phyloP scores from a whole-genome alignment of 148 eudicot species.

The Chenopodium album region DNA sequence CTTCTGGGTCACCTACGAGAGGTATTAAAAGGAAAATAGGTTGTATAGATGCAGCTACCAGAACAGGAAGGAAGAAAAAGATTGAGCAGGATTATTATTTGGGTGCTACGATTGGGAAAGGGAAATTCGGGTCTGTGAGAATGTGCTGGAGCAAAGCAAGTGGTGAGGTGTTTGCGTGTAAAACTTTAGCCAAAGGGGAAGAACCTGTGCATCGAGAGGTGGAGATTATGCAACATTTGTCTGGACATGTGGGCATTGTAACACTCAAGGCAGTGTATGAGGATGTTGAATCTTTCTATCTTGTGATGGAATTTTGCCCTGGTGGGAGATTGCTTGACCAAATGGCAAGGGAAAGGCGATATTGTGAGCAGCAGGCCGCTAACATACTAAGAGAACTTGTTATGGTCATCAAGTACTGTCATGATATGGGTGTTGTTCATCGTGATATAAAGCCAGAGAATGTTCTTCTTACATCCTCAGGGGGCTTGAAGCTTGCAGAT shows the following conservation, averaged over 20 bases:
- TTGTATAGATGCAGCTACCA: slow-evolving; percentile 58
- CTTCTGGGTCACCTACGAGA: slow-evolving; percentile 42
- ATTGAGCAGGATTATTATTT: slow-evolving; percentile 46
- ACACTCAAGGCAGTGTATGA: slow-evolving; percentile 66
- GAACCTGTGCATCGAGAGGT: slow-evolving; percentile 59
- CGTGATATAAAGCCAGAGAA: slow-evolving; percentile 79
- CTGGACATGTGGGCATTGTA: slow-evolving; percentile 54
- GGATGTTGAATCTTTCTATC: slow-evolving; percentile 55
- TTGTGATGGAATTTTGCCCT: slow-evolving; percentile 75
- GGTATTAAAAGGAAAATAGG: slow-evolving; percentile 70
- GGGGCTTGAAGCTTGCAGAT: slow-evolving; percentile 69
- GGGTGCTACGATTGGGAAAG: slow-evolving; percentile 46
- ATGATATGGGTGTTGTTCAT: slow-evolving; percentile 83
- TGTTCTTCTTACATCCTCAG: slow-evolving; percentile 58
- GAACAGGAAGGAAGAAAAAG: slow-evolving; percentile 58
- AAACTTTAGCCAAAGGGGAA: slow-evolving; percentile 49
- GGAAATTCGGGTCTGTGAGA: slow-evolving; percentile 55
- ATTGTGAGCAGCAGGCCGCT: slow-evolving; percentile 60
- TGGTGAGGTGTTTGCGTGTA: slow-evolving; percentile 55
- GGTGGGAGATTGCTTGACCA: slow-evolving; percentile 72
- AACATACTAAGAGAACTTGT: slow-evolving; percentile 53
- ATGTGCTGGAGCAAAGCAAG: slow-evolving; percentile 45
- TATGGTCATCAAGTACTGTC: slow-evolving; percentile 65
- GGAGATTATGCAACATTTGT: slow-evolving; percentile 60
- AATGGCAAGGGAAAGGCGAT: slow-evolving; percentile 54